Evolutionary conservation across 75 land plant genomes (phyloP).

Genomic region (Sequoia sempervirens): DNA sequence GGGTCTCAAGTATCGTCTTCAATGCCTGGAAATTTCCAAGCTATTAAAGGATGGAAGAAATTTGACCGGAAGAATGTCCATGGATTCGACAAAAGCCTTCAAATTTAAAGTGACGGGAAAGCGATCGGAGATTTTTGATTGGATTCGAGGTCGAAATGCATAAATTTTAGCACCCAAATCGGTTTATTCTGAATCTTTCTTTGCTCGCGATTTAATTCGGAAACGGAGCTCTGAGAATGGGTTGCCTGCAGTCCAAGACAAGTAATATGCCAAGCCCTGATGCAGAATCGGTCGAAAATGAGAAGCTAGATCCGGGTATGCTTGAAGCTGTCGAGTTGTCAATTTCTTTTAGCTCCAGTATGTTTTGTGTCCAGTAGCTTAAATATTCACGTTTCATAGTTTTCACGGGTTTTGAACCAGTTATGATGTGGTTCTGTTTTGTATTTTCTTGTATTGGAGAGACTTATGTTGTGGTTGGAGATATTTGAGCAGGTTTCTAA

Average conservation of each 20-base stretch:
- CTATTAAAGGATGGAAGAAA: neutral
- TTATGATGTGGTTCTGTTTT: neutral
- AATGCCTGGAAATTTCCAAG: neutral
- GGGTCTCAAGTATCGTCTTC: neutral
- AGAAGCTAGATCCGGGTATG: constrained; percentile 35
- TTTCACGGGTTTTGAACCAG: neutral
- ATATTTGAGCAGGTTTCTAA: neutral
- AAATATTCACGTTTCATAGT: neutral
- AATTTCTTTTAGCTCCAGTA: neutral
- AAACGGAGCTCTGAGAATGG: constrained; percentile 22
- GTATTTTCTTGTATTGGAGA: neutral
- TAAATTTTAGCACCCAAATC: neutral
- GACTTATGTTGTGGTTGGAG: neutral
- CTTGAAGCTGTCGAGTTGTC: neutral
- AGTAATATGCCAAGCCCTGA: constrained; percentile 34
- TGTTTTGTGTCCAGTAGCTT: neutral
- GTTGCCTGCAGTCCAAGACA: constrained; percentile 52
- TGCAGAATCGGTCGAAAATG: constrained; percentile 20
- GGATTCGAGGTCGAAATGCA: neutral
- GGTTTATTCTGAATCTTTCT: neutral
- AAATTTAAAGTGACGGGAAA: neutral
- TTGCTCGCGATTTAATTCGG: neutral
- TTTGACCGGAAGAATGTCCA: neutral
- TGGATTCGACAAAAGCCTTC: no score
- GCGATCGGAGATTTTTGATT: neutral